Evolutionary conservation across 257 asterid species (phyloP), one percentile per base, ranked within the genome.

Genomic region (Capsicum rhomboideum): DNA sequence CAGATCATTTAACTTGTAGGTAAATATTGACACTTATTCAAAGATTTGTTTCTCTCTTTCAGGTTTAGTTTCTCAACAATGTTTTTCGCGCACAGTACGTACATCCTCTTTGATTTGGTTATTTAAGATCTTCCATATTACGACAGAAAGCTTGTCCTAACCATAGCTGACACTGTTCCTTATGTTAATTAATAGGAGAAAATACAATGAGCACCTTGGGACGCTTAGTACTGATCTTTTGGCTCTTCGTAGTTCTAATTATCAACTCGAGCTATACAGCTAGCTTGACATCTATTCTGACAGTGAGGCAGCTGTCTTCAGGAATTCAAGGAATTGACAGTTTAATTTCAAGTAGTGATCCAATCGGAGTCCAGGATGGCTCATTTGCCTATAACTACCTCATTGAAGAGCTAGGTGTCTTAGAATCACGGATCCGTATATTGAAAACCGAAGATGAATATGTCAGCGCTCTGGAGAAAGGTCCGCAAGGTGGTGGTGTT

Each of bases 31-130:
- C 23, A 4, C 63, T 49, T n/a, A 28, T 49, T 34, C 82, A 50
- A 50, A 77, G 28, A 52, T 28, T 56, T 23, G 6, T 66, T 67
- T 80, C 78, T 0, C 83, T 85, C 50, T 91, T 89, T 84, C 98
- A 96, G 99, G 99, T 96, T 96, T 89, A 96, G 97, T 87, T 92
- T 94, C 92, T 96, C 99, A 29, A 96, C 99, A 6, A 96, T 96
- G 99, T 96, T 94, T 85, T 96, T 96, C 40, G 86, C 99, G 4
- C 99, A 96, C 90, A 93, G 99, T 96, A 92, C 86, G 99, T 88
- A 69, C 10, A 74, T 40, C 44, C 83, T 61, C 71, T 81, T 81
- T 1, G 18, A 81, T 23, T 61, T 80, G 26, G 50, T 80, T 54
- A 28, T 2, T 21, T 8, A 17, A 31, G 44, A 72, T 50, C 63